These are phyloP conservation scores for Saturnispora hagleri DNA, from an alignment of 805 yeast species.

Conservation along the genomic window DNA sequence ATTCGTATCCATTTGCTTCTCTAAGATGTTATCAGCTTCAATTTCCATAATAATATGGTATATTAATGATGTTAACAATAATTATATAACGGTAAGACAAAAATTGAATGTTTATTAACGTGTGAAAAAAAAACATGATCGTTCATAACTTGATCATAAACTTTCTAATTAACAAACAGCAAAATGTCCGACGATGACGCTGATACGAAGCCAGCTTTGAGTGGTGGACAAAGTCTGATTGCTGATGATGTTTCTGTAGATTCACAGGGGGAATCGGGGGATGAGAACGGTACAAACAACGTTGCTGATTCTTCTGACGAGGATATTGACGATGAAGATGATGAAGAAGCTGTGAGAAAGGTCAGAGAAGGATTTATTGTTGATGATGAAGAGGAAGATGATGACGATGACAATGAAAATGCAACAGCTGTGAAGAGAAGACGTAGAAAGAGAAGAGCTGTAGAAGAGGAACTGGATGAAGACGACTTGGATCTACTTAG, in stretches of 20 bases:
- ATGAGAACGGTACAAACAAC: not conserved
- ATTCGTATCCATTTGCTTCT: not conserved
- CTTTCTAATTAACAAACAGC: not conserved
- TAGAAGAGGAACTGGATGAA: constrained; percentile 71
- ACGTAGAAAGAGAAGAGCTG: constrained; percentile 33
- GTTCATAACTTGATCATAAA: not conserved
- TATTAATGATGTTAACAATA: no score
- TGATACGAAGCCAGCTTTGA: not conserved
- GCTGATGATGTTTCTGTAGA: not conserved
- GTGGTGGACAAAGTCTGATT: not conserved
- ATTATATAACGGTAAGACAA: no score
- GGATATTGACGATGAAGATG: constrained; percentile 79
- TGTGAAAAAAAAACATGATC: not conserved
- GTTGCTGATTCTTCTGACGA: constrained; percentile 73
- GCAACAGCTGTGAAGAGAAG: constrained; percentile 29
- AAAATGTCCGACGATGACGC: constrained; percentile 4
- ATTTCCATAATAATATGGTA: not conserved
- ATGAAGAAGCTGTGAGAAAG: constrained; percentile 77
- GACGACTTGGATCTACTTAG: constrained; percentile 88
- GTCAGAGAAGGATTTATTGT: constrained; percentile 91
- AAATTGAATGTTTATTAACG: not conserved
- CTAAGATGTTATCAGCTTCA: not conserved
- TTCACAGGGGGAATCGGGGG: constrained; percentile 1
- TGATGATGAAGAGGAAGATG: constrained; percentile 70
- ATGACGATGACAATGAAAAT: constrained; percentile 18